Conservation (phyloP, 306 rosid genomes). For the Begonia fuchsioides region DNA sequence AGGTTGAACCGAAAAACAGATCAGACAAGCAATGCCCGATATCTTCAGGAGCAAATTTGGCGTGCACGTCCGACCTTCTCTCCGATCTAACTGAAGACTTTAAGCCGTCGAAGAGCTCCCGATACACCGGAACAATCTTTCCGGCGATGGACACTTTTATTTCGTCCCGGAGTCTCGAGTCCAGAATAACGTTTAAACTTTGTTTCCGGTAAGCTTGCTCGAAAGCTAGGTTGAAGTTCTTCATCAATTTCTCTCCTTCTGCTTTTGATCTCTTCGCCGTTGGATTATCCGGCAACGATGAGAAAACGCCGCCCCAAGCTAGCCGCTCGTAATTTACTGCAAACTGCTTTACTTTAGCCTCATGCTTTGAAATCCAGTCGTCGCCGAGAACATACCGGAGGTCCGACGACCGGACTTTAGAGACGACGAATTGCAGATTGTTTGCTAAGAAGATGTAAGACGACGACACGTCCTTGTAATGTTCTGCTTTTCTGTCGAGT, state of each 20-base stretch:
- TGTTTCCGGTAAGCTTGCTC: conserved; percentile 33
- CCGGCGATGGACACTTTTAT: conserved; percentile 18
- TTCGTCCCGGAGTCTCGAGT: conserved; percentile 30
- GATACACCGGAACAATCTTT: conserved; percentile 15
- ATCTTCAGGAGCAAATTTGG: conserved; percentile 35
- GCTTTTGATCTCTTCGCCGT: conserved; percentile 9
- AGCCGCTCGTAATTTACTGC: conserved; percentile 47
- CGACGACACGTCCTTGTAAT: conserved; percentile 46
- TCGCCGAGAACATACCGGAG: conserved; percentile 37
- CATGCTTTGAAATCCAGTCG: conserved; percentile 39
- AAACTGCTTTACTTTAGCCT: conserved; percentile 40
- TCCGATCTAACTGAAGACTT: conserved; percentile 11
- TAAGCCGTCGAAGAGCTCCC: conserved; percentile 20
- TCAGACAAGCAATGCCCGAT: conserved; percentile 28
- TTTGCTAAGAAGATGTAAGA: conserved; percentile 69
- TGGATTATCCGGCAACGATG: conserved; percentile 32
- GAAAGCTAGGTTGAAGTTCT: conserved; percentile 30
- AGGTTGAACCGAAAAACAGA: conserved; percentile 17
- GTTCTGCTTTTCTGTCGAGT: conserved; percentile 44
- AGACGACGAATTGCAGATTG: conserved; percentile 62
- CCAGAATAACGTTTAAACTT: conserved; percentile 16
- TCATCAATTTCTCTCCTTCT: conserved; percentile 29
- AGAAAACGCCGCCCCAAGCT: conserved; percentile 46
- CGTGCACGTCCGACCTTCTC: conserved; percentile 7
- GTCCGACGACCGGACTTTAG: conserved; percentile 33